phyloP scores from a whole-genome alignment of 805 yeast species.

The Kazachstania kunashirensis region DNA sequence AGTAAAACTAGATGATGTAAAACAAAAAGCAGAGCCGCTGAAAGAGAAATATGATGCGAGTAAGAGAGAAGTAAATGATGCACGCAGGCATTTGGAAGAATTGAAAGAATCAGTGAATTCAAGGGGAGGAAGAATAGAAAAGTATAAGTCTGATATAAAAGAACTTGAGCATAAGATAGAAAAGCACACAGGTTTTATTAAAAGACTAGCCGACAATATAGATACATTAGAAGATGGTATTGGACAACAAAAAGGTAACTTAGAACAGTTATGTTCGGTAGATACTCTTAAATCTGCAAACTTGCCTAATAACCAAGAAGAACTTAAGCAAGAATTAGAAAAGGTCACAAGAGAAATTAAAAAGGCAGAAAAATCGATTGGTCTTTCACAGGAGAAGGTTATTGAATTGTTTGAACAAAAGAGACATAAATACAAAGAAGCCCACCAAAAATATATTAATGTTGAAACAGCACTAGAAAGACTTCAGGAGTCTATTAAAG shows the following conservation, averaged over 20 bases:
- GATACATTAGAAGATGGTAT: constrained; percentile 24
- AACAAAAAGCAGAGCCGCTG: constrained; percentile 13
- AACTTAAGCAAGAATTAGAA: constrained; percentile 41
- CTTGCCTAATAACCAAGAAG: constrained; percentile 36
- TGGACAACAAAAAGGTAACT: constrained; percentile 22
- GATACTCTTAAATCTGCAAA: constrained; percentile 36
- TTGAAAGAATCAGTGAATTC: constrained; percentile 12
- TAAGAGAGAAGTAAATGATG: constrained; percentile 5
- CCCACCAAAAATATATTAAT: constrained; percentile 33
- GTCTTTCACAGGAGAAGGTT: constrained; percentile 48
- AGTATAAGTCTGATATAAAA: constrained; percentile 19
- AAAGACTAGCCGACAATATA: constrained; percentile 19
- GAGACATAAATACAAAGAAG: constrained; percentile 35
- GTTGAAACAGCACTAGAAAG: constrained; percentile 29
- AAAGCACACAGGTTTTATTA: constrained; percentile 11
- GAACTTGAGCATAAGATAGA: constrained; percentile 17
- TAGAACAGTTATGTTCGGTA: constrained; percentile 37
- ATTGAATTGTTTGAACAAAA: constrained; percentile 38
- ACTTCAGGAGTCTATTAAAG: constrained; percentile 32
- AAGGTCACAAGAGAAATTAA: constrained; percentile 38
- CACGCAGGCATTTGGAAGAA: constrained; percentile 11
- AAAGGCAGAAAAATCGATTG: constrained; percentile 44
- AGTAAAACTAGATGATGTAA: constrained; percentile 14
- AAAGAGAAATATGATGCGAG: constrained; percentile 14
- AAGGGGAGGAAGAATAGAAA: constrained; percentile 14